phyloP scores from a whole-genome alignment of 2,329 filamentous ascomycete species.

The Didymella exigua region DNA sequence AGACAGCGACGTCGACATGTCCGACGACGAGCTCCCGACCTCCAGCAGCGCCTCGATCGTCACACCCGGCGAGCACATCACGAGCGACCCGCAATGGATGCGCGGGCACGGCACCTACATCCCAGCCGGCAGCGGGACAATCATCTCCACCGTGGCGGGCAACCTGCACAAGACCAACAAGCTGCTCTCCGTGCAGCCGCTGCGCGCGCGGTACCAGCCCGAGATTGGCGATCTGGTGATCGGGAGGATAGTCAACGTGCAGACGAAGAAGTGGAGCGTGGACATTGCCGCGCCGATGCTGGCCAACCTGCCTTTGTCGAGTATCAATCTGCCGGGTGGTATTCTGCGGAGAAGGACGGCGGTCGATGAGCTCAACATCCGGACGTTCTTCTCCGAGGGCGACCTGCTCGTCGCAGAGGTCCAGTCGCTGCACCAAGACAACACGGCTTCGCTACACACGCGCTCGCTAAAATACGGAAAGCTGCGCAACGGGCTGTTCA shows the following conservation, averaged over 20 bases:
- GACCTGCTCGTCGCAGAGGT: conserved; percentile 95
- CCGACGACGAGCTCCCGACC: conserved; percentile 47
- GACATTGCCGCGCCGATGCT: conserved; percentile 89
- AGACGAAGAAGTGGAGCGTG: conserved; percentile 90
- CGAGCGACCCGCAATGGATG: conserved; percentile 97
- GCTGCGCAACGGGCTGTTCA: conserved; percentile 88
- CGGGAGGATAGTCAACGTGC: conserved; percentile 92
- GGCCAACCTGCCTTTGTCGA: conserved; percentile 80
- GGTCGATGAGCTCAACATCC: conserved; percentile 95
- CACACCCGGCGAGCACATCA: conserved; percentile 87
- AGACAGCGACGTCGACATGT: conserved; percentile 57
- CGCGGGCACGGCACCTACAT: conserved; percentile 92
- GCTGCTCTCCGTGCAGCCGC: conserved; percentile 85
- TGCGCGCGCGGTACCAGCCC: conserved; percentile 90
- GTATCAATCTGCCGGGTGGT: conserved; percentile 93
- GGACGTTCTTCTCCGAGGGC: conserved; percentile 95
- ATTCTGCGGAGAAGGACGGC: conserved; percentile 90
- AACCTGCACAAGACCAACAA: conserved; percentile 95
- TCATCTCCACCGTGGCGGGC: conserved; percentile 88
- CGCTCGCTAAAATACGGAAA: conserved; percentile 93
- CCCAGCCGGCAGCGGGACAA: conserved; percentile 66
- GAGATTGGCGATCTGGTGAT: conserved; percentile 97
- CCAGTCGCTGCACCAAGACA: conserved; percentile 84
- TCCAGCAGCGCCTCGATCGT: conserved; percentile 63
- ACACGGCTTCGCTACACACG: conserved; percentile 86